Evolutionary conservation across 768 basidiomycete species (phyloP), one percentile per base, ranked within the genome.

Genomic region (Tricholoma saponaceum): DNA sequence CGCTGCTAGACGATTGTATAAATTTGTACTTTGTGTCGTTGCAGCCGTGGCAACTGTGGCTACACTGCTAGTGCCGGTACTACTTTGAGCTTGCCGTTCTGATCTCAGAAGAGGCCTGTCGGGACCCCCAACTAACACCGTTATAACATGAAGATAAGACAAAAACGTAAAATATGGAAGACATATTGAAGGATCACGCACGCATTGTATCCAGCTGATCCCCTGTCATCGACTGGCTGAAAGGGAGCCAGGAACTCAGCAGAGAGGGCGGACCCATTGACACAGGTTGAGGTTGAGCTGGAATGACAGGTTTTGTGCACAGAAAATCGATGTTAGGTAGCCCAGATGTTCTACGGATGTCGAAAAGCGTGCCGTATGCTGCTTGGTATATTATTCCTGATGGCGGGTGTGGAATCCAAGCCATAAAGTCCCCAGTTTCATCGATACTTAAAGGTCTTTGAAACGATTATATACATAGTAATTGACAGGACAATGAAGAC

Each of bases 261-360:
- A 83, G 61, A 20, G 84, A 84, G 7, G 80, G 61, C 13, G 84
- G 85, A 0, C 82, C 85, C 28, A 83, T 68, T 14, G 83, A 78
- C 3, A 87, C 78, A 10, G 85, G 86, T 57, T 83, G 80, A 1
- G 87, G 87, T 60, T 84, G 81, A 26, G 80, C 58, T n/a, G 85
- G 83, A 0, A 83, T 66, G 1, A 63, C 60, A 5, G 74, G 73
- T 52, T 73, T 74, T 5, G 77, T 75, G 46, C 66, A 65, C 2
- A 72, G 65, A 49, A 87, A 73, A 57, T 85, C 80, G 56, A 86
- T 75, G 56, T 80, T 71, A n/a, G 85, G 82, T 1, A 69, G 60
- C 8, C 74, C 70, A 60, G 83, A 81, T 22, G 74, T 71, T 32
- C 85, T 77, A 5, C 83, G 77, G 43, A 80, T 73, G 63, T 81